These are phyloP conservation scores for Wickerhamiella parazyma DNA, from an alignment of 805 yeast genomes.

Conservation along the genomic window DNA sequence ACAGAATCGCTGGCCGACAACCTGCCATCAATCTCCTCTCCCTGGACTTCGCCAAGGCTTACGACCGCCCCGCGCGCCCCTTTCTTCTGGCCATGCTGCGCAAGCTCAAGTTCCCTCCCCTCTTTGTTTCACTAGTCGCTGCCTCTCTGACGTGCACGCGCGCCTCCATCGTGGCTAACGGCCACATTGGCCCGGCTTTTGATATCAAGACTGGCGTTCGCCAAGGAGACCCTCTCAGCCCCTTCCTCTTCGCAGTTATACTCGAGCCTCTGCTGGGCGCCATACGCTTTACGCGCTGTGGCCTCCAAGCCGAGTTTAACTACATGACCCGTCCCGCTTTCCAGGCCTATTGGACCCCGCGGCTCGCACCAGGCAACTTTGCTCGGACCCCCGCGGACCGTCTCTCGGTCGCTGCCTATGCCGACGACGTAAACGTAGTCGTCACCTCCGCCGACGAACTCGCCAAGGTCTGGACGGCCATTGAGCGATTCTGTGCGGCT, in stretches of 20 bases:
- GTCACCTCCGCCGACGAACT: no score
- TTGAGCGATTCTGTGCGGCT: no score
- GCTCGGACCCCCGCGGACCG: no score
- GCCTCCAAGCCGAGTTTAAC: background rate
- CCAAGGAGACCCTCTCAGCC: conserved; percentile 6
- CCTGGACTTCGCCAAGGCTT: conserved; percentile 2
- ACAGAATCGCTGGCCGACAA: no score
- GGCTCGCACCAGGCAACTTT: no score
- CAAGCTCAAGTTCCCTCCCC: background rate
- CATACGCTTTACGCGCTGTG: background rate
- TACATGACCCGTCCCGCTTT: background rate
- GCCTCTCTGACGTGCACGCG: background rate
- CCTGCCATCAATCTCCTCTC: background rate
- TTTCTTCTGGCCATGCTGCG: background rate
- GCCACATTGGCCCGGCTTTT: background rate
- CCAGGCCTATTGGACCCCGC: no score
- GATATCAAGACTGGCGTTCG: background rate
- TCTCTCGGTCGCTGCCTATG: no score
- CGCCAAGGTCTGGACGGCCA: no score
- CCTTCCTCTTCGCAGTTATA: background rate
- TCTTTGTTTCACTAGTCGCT: background rate
- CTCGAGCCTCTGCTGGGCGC: background rate
- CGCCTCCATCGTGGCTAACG: background rate
- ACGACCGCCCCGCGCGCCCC: conserved; percentile 1
- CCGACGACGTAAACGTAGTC: no score